These are phyloP conservation scores for Nigrospora osmanthi DNA, from an alignment of 2,329 filamentous ascomycete species.

Conservation along the genomic window DNA sequence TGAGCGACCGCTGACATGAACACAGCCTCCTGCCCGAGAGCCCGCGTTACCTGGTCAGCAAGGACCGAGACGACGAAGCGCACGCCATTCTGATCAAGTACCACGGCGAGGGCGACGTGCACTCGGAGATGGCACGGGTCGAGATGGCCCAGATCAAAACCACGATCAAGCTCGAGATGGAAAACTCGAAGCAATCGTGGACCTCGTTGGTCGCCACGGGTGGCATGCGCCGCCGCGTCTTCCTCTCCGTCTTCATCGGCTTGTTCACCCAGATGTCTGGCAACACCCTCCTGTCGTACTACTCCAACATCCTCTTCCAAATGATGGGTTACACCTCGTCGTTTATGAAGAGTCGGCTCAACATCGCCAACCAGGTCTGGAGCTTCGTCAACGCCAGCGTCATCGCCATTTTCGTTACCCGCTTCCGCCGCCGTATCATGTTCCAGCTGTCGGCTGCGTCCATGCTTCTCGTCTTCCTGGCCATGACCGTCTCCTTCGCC, in stretches of 20 bases:
- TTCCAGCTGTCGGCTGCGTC: slow-evolving; percentile 30
- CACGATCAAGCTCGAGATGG: slow-evolving; percentile 32
- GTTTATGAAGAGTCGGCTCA: slow-evolving; percentile 36
- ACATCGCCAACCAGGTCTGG: slow-evolving; percentile 37
- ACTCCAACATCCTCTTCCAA: slow-evolving; percentile 30
- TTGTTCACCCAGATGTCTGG: slow-evolving; percentile 47
- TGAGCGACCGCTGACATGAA: not conserved
- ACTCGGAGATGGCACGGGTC: slow-evolving; percentile 33
- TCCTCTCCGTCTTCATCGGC: slow-evolving; percentile 41
- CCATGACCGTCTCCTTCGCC: slow-evolving; percentile 41
- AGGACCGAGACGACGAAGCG: slow-evolving; percentile 21
- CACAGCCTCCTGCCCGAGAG: slow-evolving; percentile 20
- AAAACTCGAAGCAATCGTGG: slow-evolving; percentile 45
- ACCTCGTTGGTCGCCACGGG: slow-evolving; percentile 39
- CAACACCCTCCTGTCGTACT: slow-evolving; percentile 39
- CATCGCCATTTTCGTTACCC: slow-evolving; percentile 31
- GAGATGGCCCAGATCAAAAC: slow-evolving; percentile 7
- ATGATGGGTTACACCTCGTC: slow-evolving; percentile 35
- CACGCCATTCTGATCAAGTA: slow-evolving; percentile 23
- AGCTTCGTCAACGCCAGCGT: slow-evolving; percentile 31
- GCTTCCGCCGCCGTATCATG: slow-evolving; percentile 26
- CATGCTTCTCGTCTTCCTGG: slow-evolving; percentile 38
- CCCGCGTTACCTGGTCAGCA: slow-evolving; percentile 19
- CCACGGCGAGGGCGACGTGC: slow-evolving; percentile 36
- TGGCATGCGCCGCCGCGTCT: slow-evolving; percentile 40